Base-by-base conservation (phyloP, 2,329 filamentous ascomycete genomes). In the Stagonosporopsis rhizophila region DNA sequence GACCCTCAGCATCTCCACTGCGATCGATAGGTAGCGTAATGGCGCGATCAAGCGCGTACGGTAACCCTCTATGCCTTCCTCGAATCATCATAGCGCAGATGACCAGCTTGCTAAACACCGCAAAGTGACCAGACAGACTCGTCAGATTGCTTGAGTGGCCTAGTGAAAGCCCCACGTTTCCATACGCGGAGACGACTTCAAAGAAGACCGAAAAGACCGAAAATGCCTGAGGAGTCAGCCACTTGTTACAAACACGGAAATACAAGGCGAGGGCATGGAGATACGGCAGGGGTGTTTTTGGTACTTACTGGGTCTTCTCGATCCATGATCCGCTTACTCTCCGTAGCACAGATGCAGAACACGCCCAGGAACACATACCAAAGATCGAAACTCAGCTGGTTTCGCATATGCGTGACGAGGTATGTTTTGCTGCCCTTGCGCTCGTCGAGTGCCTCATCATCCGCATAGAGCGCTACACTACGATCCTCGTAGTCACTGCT, bases 401-500 rank as follows among this genome's bases (percentile, higher is more conserved):
- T 76, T 34, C 75, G 72, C n/a, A 80, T 61, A 50, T 80, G 77
- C 12, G 74, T 41, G 40, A 79, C 27, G 3, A 68, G 23, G 30
- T 63, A 65, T 9, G 52, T 50, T 17, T 38, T 48, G 11, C 38
- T 41, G 2, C 62, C 60, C 25, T 35, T 49, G 1, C 40, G n/a
- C 39, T 61, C 61, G 6, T 64, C 61, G 42, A 55, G 32, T 27
- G 55, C 46, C 11, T 54, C 59, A 42, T 77, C 68, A 6, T 69
- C 64, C 5, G 71, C 70, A 62, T 86, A 88, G 9, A 88, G 78
- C 1, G 85, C 86, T 2, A 89, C 69, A 34, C 82, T 82, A 39
- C 80, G 78, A 66, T 87, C 85, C 69, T 87, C 84, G 67, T 87
- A 87, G 11, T 82, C 81, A 34, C 59, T 87, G 32, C 81, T 82